Evolutionary conservation across 441 rosid genomes (phyloP), one percentile per base, ranked within the genome.

Genomic region (Eruca vesicaria): DNA sequence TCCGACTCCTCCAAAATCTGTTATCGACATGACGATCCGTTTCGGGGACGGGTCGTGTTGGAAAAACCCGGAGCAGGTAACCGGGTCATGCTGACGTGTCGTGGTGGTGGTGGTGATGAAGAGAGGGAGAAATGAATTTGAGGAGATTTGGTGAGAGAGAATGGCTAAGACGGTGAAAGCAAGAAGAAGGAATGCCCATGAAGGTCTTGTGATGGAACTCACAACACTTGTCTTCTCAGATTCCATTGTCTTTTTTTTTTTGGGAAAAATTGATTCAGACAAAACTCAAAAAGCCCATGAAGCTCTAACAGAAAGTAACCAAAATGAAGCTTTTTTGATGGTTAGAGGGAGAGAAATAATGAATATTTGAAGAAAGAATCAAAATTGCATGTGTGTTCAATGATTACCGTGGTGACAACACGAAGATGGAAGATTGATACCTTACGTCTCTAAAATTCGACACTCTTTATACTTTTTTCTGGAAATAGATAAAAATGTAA

Each of bases 1-100:
- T 5, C 98, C 97, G 8, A 93, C 89, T 2, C 97, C 99, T 2
- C 99, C 98, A 81, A 93, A 95, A 16, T 93, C 94, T 29, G 64
- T 59, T 28, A 95, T 77, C 63, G 95, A 93, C 90, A 85, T 84
- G 16, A 83, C 91, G 56, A 82, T 77, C 74, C 78, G 78, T 7
- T 92, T 86, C 73, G 43, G 68, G 10, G 80, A 82, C 45, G 82
- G 74, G 57, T 69, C 72, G 21, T 59, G 78, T 11, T 66, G 73
- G 18, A 73, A 76, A 62, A 90, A 84, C 32, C 82, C 85, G 52
- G 74, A 77, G 31, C 96, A 90, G 65, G 84, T 79, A 16, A 50
- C n/a, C 57, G 62, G 76, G 75, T 53, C 73, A n/a, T 23, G 32
- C 10, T 12, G 28, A 21, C 1, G 29, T 7, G 32, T 23, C n/a